Evolutionary conservation across 805 yeast species (phyloP), one percentile per base, ranked within the genome.

Genomic region (Kluyveromyces siamensis): DNA sequence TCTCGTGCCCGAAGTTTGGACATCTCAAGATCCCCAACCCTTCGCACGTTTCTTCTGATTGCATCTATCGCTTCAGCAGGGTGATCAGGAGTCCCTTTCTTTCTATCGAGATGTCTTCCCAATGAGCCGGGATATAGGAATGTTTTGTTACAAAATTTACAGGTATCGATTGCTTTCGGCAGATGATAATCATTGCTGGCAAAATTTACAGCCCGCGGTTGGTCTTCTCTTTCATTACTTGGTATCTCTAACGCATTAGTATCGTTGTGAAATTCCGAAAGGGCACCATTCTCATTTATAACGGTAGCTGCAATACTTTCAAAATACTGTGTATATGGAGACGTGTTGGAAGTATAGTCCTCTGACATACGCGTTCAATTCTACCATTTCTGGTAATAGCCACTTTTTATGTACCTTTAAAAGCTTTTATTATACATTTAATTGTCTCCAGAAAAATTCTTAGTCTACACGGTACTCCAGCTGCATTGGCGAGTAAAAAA

Each of bases 101-200:
- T 73, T 41, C 69, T 59, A 55, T 81, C 84, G 40, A 81, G 59
- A 58, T 80, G 85, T 36, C 85, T 66, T 1, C 84, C 84, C 48
- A 79, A 65, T 0, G 82, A 76, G 1, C 84, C 83, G 7, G 79
- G 76, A 50, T 77, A 78, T 2, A 79, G 71, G 58, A 80, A 81
- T 1, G 72, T 66, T 49, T 72, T 68, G 1, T 75, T 75, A 55
- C 85, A 80, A 56, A 77, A 79, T 0, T 68, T 68, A 58, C 84
- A 79, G 13, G 30, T 21, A 19, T 40, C 43, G 6, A 40, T 40
- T 18, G 43, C 27, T 9, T 40, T 40, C 30, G 40, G 40, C 18
- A 37, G 40, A 17, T n/a, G 3, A 19, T 37, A 37, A 10, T 37
- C 17, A 10, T 16, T 37, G 18, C 40, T 37, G 17, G 25, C 40